Base-by-base conservation (phyloP, 371 early-diverging fungal species). In the Rhizopus stolonifer region DNA sequence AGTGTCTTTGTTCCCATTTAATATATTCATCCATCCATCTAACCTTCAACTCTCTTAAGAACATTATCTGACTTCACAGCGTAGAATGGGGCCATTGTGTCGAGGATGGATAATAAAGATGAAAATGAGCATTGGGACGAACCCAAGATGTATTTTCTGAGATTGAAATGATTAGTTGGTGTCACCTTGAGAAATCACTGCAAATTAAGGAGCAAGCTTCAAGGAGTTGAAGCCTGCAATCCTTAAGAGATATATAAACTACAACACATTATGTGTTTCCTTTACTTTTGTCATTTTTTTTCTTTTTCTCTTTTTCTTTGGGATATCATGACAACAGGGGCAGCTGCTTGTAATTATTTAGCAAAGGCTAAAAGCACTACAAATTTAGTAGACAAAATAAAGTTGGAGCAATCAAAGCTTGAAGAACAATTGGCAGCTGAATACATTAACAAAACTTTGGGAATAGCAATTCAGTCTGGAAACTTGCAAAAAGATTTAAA, bases 401-500 rank as follows among this genome's bases (percentile, higher is more conserved):
- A 54, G 53, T 44, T 32, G 5, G 57, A 65, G 39, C 65, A 65
- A 46, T 54, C 46, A 40, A 60, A 67, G 21, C 25, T 52, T 13
- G 67, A 67, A 45, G 48, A 56, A 49, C 46, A 65, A 45, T 42
- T 59, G 33, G 62, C 63, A 7, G 42, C 66, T 39, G 61, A 64
- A 18, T 72, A 64, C 26, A 25, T 72, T 21, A 64, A 72, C 38
- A 45, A 36, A 22, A 60, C 51, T 9, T 48, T 60, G 19, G 42
- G 53, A 36, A 21, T 44, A 25, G 34, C 45, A 10, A 49, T 71
- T 17, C 38, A 54, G 10, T 54, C 61, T 14, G 71, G 62, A 21
- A 76, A 83, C 42, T 65, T 89, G 19, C 83, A 83, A 21, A 65
- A 63, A 38, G 64, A 79, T 21, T 71, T 93, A 14, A 81, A 84